phyloP scores from a whole-genome alignment of 139 green algal species.

The Eudorina sp. region DNA sequence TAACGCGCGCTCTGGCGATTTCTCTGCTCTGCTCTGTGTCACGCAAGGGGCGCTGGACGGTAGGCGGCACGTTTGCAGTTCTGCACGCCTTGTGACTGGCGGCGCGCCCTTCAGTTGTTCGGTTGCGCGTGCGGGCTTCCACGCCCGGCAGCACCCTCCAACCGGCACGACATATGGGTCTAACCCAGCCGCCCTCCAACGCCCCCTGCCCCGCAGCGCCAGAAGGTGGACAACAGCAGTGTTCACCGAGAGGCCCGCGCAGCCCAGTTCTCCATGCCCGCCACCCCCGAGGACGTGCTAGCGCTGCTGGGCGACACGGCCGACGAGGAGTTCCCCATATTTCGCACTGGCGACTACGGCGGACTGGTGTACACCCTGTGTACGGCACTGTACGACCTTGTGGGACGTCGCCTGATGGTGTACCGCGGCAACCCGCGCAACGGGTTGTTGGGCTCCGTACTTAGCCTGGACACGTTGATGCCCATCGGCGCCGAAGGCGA shows the following conservation, averaged over 20 bases:
- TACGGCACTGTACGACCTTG: constrained; percentile 50
- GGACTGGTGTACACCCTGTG: constrained; percentile 43
- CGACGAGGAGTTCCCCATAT: constrained; percentile 50
- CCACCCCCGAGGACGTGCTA: neutral
- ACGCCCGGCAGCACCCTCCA: neutral
- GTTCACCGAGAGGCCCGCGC: constrained; percentile 39
- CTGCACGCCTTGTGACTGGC: no score
- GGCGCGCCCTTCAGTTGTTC: no score
- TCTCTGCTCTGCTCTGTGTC: no score
- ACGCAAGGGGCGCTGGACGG: no score
- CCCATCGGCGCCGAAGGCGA: neutral
- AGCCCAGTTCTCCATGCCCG: constrained; percentile 18
- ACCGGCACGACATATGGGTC: neutral
- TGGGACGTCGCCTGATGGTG: neutral
- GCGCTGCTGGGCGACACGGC: constrained; percentile 41
- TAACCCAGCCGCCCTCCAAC: neutral
- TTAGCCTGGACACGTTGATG: neutral
- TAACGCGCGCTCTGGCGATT: no score
- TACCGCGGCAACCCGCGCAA: constrained; percentile 39
- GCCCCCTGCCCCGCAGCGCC: neutral
- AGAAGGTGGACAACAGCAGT: constrained; percentile 29
- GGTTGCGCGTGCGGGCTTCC: no score
- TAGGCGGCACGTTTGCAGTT: no score
- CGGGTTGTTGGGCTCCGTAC: neutral
- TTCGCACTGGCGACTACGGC: constrained; percentile 18